Base-by-base conservation (phyloP, 1,284 basidiomycete species). In the Ceratobasidium sp. region DNA sequence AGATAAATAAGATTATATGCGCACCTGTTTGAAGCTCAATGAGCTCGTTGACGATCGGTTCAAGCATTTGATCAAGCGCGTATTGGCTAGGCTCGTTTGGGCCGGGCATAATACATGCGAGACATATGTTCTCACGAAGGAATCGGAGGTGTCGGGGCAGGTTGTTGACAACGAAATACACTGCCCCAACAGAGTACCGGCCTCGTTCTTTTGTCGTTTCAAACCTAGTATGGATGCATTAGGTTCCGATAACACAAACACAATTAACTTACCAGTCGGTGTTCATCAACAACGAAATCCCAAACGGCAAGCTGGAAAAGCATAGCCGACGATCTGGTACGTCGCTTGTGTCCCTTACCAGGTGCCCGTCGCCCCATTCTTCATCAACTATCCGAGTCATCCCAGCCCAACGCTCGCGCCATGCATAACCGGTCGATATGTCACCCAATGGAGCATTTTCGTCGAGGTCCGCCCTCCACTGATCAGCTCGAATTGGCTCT, bases 31-130 rank as follows among this genome's bases (percentile, higher is more conserved):
- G 48, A 1, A 77, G 74, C 44, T 52, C 14, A 23, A 67, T 20
- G 10, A 77, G 20, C 2, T 74, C 60, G n/a, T 78, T 46, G 23
- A 74, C 35, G 6, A 78, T 38, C 0, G 64, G 68, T 2, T 67
- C 70, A 8, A 78, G 14, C 54, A 73, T 64, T 12, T 78, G 77
- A 30, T 74, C 70, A n/a, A 78, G 59, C 1, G 27, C 67, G n/a
- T 74, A 71, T 14, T 35, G 12, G 8, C 12, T 38, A 14, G 70
- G 77, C 27, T 71, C 64, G 0, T 67, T 69, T 27, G 77, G 77
- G 0, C 77, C 77, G 5, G 69, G 77, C 20, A 67, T 66, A 0
- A 78, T 54, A 0, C 44, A 48, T 1, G 18, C 16, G 0, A 78
- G 38, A 0, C 20, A 41, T 14, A 78, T 59, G 41, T 78, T 73